Base-by-base conservation (phyloP, 2,329 filamentous ascomycete genomes). In the Xylariaceae sp. region DNA sequence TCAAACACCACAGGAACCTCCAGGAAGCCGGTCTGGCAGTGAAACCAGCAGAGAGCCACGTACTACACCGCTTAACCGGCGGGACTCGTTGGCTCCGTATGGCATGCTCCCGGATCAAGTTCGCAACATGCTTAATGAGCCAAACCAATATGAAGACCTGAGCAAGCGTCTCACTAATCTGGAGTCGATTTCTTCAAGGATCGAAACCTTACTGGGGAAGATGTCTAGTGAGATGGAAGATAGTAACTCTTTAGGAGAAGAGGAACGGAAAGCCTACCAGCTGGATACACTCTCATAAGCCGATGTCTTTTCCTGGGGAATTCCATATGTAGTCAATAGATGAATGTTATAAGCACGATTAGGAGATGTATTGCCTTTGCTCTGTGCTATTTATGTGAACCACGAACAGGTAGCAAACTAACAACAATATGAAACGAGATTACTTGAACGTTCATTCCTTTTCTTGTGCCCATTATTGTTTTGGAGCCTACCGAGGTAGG, bases 21-120 rank as follows among this genome's bases (percentile, higher is more conserved):
- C 34, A 50, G 62, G 57, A 47, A 59, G 56, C 18, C 58, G 53
- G 39, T 15, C 2, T 17, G 17, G 42, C 49, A 34, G 9, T n/a
- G 55, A 63, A 55, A 62, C 35, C 55, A 64, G 35, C 53, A 61
- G 44, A 53, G 56, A 63, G 15, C 58, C 66, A 1, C 57, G 62
- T 45, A 53, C 55, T 8, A 74, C 73, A 53, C 65, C 75, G 17
- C 70, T 75, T 11, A 75, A 75, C 51, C 76, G 82, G 42, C 75
- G 82, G 51, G 82, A 85, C 71, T 85, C 82, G 45, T 82, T 84
- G 60, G 74, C 73, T 18, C 74, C 76, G 62, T 84, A 82, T 59
- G 82, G 80, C 0, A 78, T 79, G 0, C 72, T 84, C 11, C 70
- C 75, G 39, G 76, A 78, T 53, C 82, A 83, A 69, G 70, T 85